These are phyloP conservation scores for Prunus fruticosa DNA, from an alignment of 306 rosid species.

Conservation along the genomic window DNA sequence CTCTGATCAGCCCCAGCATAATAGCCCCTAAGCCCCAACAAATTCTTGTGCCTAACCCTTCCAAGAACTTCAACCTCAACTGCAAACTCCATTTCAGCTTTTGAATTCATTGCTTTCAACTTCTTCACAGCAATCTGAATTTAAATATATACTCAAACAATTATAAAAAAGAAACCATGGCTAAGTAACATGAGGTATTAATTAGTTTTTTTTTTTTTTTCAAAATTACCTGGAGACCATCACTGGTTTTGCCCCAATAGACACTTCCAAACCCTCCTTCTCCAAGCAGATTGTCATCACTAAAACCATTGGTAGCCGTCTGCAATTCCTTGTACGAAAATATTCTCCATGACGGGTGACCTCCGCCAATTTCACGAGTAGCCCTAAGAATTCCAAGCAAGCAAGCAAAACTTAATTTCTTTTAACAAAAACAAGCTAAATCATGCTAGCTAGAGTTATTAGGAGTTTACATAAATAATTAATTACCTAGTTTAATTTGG, in stretches of 20 bases:
- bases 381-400: not conserved
- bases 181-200: not conserved
- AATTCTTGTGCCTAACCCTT: conserved; percentile 84
- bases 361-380: conserved; percentile 22
- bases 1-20: conserved; percentile 76
- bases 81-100: conserved; percentile 94
- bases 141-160: not conserved
- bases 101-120: conserved; percentile 80
- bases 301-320: conserved; percentile 74
- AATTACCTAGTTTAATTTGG: not conserved
- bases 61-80: conserved; percentile 95
- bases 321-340: conserved; percentile 84
- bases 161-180: not conserved
- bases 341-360: conserved; percentile 67
- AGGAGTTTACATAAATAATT: not conserved
- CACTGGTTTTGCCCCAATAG: conserved; percentile 74
- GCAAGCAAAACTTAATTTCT: not conserved
- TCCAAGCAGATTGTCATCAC: conserved; percentile 73
- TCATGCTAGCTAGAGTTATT: not conserved
- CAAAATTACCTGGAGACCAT: conserved; percentile 59
- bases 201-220: not conserved
- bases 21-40: conserved; percentile 76
- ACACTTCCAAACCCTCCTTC: conserved; percentile 95
- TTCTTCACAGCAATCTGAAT: conserved; percentile 87
- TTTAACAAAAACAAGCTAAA: not conserved